Evolutionary conservation across 306 rosid genomes (phyloP).

Genomic region (Rubus parviflorus): DNA sequence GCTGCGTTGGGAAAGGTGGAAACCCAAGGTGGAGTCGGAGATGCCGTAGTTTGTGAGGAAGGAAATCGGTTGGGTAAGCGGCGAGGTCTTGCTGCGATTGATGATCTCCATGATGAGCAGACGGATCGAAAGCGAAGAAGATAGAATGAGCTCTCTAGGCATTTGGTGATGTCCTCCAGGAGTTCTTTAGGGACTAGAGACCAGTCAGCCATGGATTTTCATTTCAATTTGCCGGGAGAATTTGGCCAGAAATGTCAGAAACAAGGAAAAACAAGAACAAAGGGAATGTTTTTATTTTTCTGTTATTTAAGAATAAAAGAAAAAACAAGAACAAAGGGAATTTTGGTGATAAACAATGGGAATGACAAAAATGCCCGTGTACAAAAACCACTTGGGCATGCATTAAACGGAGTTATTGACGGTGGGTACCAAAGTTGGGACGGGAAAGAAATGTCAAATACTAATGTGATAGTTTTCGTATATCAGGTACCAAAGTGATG

Average conservation of each 20-base stretch:
- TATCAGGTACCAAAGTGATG: too few species aligned
- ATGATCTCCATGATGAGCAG: constrained; percentile 60
- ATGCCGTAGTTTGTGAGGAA: constrained; percentile 48
- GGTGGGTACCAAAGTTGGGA: too few species aligned
- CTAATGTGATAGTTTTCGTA: too few species aligned
- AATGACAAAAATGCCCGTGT: too few species aligned
- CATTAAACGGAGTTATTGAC: too few species aligned
- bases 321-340: too few species aligned
- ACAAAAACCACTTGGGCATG: too few species aligned
- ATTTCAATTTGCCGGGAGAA: neutral
- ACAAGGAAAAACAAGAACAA: neutral
- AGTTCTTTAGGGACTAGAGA: constrained; percentile 60
- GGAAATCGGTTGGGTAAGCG: constrained; percentile 35
- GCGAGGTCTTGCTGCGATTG: constrained; percentile 33
- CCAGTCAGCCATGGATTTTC: constrained; percentile 54
- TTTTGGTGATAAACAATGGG: too few species aligned
- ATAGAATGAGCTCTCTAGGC: constrained; percentile 39
- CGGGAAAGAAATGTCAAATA: too few species aligned
- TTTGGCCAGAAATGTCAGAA: neutral
- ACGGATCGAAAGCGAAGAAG: constrained; percentile 61
- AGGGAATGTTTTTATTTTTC: rapidly evolving
- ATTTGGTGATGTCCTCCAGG: constrained; percentile 39
- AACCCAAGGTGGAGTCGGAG: constrained; percentile 37
- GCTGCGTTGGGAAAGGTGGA: constrained; percentile 51
- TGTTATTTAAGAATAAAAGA: rapidly evolving